Percentiles rank a stretch among this genome's conserved stretches.
These are phyloP conservation scores for Neurospora hispaniola DNA, from an alignment of 495 filamentous ascomycete species.

Conservation along the genomic window DNA sequence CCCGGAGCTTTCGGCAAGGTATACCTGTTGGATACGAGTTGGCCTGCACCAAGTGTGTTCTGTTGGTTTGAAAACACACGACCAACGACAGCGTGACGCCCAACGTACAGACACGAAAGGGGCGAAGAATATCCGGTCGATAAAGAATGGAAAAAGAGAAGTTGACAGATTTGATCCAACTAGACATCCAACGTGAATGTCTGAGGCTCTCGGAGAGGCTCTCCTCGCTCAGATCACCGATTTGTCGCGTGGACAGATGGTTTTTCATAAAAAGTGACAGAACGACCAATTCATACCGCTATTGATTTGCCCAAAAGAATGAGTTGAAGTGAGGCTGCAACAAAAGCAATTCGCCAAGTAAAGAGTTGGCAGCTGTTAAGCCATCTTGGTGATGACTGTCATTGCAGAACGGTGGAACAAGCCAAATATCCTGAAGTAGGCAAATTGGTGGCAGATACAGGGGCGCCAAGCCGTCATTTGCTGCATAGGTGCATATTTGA, in stretches of 20 bases:
- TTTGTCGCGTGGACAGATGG: not conserved
- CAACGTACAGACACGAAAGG: not conserved
- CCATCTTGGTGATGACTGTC: not conserved
- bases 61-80: not conserved
- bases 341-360: too few relatives aligned
- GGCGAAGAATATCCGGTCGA: not conserved
- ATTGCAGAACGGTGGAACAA: not conserved
- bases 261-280: not conserved
- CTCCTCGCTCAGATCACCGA: not conserved
- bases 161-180: too few relatives aligned
- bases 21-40: not conserved
- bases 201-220: not conserved
- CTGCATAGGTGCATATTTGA: slow-evolving; percentile 15
- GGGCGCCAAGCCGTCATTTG: slow-evolving; percentile 20
- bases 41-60: not conserved
- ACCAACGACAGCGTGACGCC: not conserved
- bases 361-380: not conserved
- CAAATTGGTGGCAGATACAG: slow-evolving; percentile 6
- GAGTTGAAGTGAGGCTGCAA: not conserved
- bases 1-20: not conserved
- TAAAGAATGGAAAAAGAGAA: not conserved
- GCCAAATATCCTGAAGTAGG: not conserved
- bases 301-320: not conserved
- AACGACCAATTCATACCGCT: not conserved
- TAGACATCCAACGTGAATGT: not conserved